Percentiles rank a stretch among this genome's conserved stretches.
Evolutionary conservation across 805 yeast genomes (phyloP).

Genomic region (Yarrowia phangngaensis): DNA sequence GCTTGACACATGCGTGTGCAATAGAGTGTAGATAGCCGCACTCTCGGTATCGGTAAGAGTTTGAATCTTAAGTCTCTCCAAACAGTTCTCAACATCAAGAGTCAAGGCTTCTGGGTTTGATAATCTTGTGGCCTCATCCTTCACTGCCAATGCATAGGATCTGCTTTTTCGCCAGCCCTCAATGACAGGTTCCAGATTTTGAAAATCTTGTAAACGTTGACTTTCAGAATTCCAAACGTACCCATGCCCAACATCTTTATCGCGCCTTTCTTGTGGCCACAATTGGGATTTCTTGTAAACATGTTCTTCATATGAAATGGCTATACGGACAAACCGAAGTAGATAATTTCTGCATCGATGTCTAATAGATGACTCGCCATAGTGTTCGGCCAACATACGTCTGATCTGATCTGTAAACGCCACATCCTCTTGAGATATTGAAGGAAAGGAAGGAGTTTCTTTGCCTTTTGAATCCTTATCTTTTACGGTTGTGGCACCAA

Average conservation of each 20-base stretch:
- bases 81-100: conserved; percentile 36
- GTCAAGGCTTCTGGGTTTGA: conserved; percentile 3
- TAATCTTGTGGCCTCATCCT: conserved; percentile 7
- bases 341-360: conserved; percentile 35
- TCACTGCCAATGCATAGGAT: conserved; percentile 6
- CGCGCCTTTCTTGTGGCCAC: conserved; percentile 29
- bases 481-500: conserved; percentile 28
- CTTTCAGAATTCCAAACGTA: conserved; percentile 36
- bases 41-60: conserved; percentile 33
- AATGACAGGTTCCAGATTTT: conserved; percentile 33
- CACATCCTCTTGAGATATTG: conserved; percentile 27
- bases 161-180: conserved; percentile 37
- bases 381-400: conserved; percentile 35
- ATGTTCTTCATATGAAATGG: conserved; percentile 34
- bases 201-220: conserved; percentile 32
- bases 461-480: conserved; percentile 20
- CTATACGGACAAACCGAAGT: conserved; percentile 35
- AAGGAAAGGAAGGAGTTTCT: background rate
- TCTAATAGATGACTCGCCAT: conserved; percentile 36
- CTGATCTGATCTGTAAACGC: conserved; percentile 36
- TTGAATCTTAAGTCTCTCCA: conserved; percentile 35
- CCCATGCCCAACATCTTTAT: conserved; percentile 34
- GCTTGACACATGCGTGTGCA: conserved; percentile 33
- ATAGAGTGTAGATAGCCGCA: conserved; percentile 32
- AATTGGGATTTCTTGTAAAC: conserved; percentile 32